Percentiles rank a stretch among this genome's conserved stretches.
phyloP scores from a whole-genome alignment of 1,284 basidiomycete genomes.

The Termitomyces sp. region DNA sequence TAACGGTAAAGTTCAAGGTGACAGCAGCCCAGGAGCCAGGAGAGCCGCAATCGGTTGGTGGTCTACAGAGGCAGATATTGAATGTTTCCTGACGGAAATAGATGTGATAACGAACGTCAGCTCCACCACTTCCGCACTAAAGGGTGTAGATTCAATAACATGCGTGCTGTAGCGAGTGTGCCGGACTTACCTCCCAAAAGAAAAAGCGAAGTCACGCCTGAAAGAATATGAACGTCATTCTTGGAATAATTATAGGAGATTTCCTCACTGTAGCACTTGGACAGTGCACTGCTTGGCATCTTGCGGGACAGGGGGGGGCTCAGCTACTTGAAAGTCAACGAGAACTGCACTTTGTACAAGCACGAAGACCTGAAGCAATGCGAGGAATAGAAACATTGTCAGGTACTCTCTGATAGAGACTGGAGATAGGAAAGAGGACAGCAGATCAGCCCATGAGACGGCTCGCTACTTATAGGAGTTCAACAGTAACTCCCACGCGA shows the following conservation, averaged over 20 bases:
- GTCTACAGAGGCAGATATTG: slow-evolving; percentile 32
- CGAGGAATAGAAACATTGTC: neutral
- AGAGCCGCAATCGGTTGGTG: slow-evolving; percentile 65
- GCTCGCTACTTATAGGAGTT: slow-evolving; percentile 8
- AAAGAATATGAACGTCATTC: neutral
- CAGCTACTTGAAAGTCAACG: slow-evolving; percentile 68
- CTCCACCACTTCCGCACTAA: slow-evolving; percentile 60
- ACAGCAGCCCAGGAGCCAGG: slow-evolving; percentile 71
- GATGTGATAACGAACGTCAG: slow-evolving; percentile 41
- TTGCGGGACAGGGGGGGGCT: slow-evolving; percentile 60
- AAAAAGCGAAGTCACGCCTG: slow-evolving; percentile 68
- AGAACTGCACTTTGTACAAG: slow-evolving; percentile 35
- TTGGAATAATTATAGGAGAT: neutral
- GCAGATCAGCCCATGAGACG: neutral
- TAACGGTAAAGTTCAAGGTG: slow-evolving; percentile 72
- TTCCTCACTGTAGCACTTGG: slow-evolving; percentile 55
- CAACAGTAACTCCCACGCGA: neutral
- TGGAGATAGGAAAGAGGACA: neutral
- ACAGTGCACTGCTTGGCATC: slow-evolving; percentile 59
- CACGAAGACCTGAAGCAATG: neutral
- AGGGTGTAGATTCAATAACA: slow-evolving; percentile 5
- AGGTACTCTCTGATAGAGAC: neutral
- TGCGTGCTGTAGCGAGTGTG: neutral
- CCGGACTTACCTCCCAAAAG: slow-evolving; percentile 50
- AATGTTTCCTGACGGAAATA: neutral